phyloP scores from a whole-genome alignment of 768 basidiomycete species.

The Boletus edulis region DNA sequence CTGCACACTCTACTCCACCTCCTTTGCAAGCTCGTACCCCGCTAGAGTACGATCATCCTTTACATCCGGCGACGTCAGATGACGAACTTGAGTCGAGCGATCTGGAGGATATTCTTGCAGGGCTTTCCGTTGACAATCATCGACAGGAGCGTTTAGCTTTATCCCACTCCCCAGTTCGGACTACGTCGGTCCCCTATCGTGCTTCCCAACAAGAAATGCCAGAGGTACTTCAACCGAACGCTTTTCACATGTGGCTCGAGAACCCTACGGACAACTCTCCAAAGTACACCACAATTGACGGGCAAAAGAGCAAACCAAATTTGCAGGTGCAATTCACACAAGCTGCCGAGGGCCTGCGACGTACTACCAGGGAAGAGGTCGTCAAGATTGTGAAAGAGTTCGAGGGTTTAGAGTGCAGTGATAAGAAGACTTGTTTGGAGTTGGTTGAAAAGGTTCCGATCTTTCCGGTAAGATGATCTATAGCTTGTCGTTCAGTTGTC shows the following conservation, averaged over 20 bases:
- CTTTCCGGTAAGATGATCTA: conserved; percentile 21
- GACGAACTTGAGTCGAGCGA: background rate
- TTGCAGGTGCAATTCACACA: background rate
- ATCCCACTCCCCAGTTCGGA: background rate
- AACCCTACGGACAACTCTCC: background rate
- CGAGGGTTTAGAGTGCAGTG: conserved; percentile 1
- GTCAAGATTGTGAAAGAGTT: conserved; percentile 20
- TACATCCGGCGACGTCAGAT: background rate
- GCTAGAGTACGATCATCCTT: background rate
- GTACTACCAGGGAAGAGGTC: conserved; percentile 11
- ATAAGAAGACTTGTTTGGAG: conserved; percentile 12
- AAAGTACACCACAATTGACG: conserved; percentile 22
- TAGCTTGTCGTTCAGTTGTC: background rate
- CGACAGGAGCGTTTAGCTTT: background rate
- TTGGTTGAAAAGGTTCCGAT: conserved; percentile 16
- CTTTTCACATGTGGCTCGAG: conserved; percentile 15
- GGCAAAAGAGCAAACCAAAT: background rate
- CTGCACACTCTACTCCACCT: background rate
- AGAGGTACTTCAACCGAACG: background rate
- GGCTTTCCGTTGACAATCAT: background rate
- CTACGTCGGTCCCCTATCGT: background rate
- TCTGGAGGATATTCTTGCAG: background rate
- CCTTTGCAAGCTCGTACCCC: background rate
- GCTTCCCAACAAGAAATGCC: background rate
- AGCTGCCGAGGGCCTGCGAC: conserved; percentile 11